phyloP scores from a whole-genome alignment of 164 flowering plant genomes.

The Annona squamosa region DNA sequence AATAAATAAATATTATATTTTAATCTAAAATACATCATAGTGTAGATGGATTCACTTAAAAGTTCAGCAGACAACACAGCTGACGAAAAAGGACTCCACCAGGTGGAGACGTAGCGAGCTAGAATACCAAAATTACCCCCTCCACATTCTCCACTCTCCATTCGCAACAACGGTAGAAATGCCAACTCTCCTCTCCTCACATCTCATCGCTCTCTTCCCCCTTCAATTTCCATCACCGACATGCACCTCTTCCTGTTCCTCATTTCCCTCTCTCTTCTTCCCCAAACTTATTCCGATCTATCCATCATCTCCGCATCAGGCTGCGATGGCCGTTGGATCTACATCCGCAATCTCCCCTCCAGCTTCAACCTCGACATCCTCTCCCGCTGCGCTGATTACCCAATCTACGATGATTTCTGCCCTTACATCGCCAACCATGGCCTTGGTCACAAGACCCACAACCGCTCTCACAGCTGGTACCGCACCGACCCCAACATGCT shows the following conservation, averaged over 20 bases:
- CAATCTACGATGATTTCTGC: conserved; percentile 58
- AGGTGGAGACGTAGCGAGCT: neutral
- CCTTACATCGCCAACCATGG: conserved; percentile 76
- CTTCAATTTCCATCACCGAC: neutral
- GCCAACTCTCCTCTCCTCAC: neutral
- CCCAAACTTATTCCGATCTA: neutral
- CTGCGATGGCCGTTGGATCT: conserved; percentile 59
- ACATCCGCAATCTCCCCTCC: conserved; percentile 72
- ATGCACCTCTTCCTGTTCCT: neutral
- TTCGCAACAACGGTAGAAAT: neutral
- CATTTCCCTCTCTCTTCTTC: neutral
- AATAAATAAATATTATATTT: too few relatives aligned
- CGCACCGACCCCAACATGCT: conserved; percentile 74
- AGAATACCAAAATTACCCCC: neutral
- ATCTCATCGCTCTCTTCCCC: neutral
- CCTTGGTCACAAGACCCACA: conserved; percentile 80
- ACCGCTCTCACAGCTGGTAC: conserved; percentile 78
- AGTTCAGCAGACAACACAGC: too few relatives aligned
- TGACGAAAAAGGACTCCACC: too few relatives aligned
- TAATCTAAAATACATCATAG: too few relatives aligned
- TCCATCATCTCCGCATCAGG: conserved; percentile 12
- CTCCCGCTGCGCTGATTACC: conserved; percentile 60
- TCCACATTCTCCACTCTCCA: neutral
- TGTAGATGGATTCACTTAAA: too few relatives aligned
- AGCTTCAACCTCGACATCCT: conserved; percentile 72